Percentiles rank a stretch among this genome's conserved stretches.
phyloP scores from a whole-genome alignment of 306 rosid genomes.

The Citrullus amarus region DNA sequence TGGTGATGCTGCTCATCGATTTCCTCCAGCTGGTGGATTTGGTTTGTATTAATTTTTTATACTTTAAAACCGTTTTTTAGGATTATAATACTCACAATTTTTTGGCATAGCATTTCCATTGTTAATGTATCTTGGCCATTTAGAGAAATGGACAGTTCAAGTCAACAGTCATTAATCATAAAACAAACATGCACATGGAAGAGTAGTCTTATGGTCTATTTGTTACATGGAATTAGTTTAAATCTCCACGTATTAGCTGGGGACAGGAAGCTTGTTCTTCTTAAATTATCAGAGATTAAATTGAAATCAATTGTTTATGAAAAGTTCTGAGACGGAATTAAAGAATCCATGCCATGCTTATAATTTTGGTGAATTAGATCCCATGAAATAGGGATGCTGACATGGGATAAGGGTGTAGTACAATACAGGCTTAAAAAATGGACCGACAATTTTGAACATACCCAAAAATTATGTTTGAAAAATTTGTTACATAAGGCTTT shows the following conservation, averaged over 20 bases:
- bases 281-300: not conserved
- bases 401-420: not conserved
- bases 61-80: not conserved
- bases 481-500: no score
- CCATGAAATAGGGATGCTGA: not conserved
- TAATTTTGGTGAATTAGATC: no score
- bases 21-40: constrained; percentile 99
- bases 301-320: not conserved
- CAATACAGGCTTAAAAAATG: no score
- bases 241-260: not conserved
- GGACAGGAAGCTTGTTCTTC: no score
- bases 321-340: not conserved
- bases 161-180: not conserved
- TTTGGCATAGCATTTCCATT: not conserved
- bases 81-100: not conserved
- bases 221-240: not conserved
- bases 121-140: not conserved
- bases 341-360: no score
- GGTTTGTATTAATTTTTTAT: constrained; percentile 41
- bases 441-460: not conserved
- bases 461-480: not conserved
- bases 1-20: constrained; percentile 94
- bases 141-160: not conserved
- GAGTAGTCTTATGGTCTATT: not conserved
- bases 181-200: not conserved